phyloP scores from a whole-genome alignment of 352 stramenopile genomes.

The Pythium sukuiense region DNA sequence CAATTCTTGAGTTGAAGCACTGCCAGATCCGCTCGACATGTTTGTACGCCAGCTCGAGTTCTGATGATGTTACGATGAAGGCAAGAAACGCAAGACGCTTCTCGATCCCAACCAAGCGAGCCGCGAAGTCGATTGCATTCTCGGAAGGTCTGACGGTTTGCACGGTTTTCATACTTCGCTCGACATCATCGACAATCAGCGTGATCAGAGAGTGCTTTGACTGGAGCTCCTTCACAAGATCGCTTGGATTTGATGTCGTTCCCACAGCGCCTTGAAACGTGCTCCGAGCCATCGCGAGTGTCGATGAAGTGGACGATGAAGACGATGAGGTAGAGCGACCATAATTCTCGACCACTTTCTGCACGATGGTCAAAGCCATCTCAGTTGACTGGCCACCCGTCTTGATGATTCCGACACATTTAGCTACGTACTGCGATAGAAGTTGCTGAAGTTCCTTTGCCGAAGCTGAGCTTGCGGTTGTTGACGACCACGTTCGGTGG shows the following conservation, averaged over 20 bases:
- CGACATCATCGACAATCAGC: conserved; percentile 61
- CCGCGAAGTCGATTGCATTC: neutral
- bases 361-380: conserved; percentile 78
- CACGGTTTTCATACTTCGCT: conserved; percentile 15
- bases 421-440: conserved; percentile 67
- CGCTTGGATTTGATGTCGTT: conserved; percentile 35
- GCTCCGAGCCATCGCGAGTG: conserved; percentile 36
- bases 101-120: conserved; percentile 8
- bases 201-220: conserved; percentile 56
- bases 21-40: conserved; percentile 59
- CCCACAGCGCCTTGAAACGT: conserved; percentile 22
- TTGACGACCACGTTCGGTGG: conserved; percentile 58
- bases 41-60: conserved; percentile 67
- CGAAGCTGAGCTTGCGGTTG: conserved; percentile 42
- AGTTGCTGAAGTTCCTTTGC: conserved; percentile 78
- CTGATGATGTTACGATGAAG: conserved; percentile 72
- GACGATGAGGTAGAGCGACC: conserved; percentile 27
- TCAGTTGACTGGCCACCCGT: conserved; percentile 45
- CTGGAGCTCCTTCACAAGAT: conserved; percentile 72
- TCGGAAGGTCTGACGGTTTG: neutral
- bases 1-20: conserved; percentile 40
- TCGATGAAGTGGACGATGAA: conserved; percentile 26
- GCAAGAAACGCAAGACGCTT: conserved; percentile 72
- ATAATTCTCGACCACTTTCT: conserved; percentile 58
- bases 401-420: conserved; percentile 72